Evolutionary conservation across 2,329 filamentous ascomycete species (phyloP), one percentile per base, ranked within the genome.

Genomic region (Elsinoe arachidis): DNA sequence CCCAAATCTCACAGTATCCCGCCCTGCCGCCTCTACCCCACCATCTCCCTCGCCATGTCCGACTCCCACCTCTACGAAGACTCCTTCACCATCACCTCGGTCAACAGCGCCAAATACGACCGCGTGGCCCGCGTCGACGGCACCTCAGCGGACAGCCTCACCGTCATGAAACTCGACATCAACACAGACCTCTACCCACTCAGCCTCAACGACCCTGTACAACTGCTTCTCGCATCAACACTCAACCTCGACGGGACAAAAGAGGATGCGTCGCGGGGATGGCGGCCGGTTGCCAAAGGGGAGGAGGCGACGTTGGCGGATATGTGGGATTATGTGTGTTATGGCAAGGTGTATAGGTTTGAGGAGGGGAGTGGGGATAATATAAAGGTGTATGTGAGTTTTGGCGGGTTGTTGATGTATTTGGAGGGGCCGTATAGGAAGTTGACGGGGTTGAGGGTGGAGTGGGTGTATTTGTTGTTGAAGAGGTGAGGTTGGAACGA

Each of bases 401-500:
- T 60, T 67, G 93, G 93, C 49, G 93, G 93, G 6, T 77, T 99
- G 62, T 75, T 99, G 66, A 85, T 97, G 75, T 90, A 87, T 66
- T 80, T 99, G 57, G 88, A 96, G 67, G 93, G 95, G 5, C 93
- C 93, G 2, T 93, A 95, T 73, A 95, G 93, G 79, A 96, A 96
- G 78, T 82, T 99, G 61, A 95, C 88, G 34, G 87, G 90, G 26
- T 75, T 99, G 68, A 84, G 90, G 66, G 92, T 96, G 67, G 93
- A 99, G 71, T 86, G 96, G 69, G 84, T 95, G 62, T 99, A 99
- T 71, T 81, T 99, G 60, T 80, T 97, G 60, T 78, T 95, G 65
- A 99, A 96, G 83, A 96, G 95, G 84, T 92, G 64, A 63, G 35
- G 37, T 12, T 6, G 15, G 47, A 23, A 7, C 3, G 9, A 30